Evolutionary conservation across 129 eudicot species (phyloP).

Genomic region (Daucus carota): DNA sequence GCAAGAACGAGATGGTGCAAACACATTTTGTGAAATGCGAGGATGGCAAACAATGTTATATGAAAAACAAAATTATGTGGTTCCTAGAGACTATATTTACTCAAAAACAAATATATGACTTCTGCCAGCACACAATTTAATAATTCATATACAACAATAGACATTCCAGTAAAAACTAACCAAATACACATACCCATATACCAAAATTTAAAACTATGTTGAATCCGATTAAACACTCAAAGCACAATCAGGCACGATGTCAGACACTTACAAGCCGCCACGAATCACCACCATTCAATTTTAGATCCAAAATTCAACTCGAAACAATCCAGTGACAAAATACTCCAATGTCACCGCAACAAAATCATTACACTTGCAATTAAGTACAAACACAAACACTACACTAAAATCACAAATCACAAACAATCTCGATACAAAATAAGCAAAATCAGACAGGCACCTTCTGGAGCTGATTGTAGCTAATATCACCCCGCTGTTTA

Average conservation of each 20-base stretch:
- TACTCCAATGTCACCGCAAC: not conserved
- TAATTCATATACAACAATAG: not conserved
- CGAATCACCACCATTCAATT: conserved; percentile 1
- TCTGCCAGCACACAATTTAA: not conserved
- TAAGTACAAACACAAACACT: conserved; percentile 1
- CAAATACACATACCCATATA: not conserved
- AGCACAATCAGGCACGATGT: not conserved
- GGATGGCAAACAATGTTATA: not conserved
- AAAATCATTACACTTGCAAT: not conserved
- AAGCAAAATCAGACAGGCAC: conserved; percentile 20
- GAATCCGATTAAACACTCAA: not conserved
- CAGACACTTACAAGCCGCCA: not conserved
- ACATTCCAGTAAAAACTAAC: not conserved
- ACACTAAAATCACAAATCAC: conserved; percentile 8
- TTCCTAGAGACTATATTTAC: not conserved
- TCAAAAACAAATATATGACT: not conserved
- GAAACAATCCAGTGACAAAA: not conserved
- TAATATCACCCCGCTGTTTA: conserved; percentile 32
- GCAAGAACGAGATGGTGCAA: not conserved
- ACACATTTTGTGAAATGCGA: not conserved
- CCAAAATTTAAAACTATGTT: not conserved
- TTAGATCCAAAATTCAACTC: conserved; percentile 21
- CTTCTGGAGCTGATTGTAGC: conserved; percentile 90
- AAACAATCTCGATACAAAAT: not conserved
- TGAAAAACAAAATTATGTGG: not conserved